These are phyloP conservation scores for Tuber aestivum DNA, from an alignment of 495 filamentous ascomycete species.

Conservation along the genomic window DNA sequence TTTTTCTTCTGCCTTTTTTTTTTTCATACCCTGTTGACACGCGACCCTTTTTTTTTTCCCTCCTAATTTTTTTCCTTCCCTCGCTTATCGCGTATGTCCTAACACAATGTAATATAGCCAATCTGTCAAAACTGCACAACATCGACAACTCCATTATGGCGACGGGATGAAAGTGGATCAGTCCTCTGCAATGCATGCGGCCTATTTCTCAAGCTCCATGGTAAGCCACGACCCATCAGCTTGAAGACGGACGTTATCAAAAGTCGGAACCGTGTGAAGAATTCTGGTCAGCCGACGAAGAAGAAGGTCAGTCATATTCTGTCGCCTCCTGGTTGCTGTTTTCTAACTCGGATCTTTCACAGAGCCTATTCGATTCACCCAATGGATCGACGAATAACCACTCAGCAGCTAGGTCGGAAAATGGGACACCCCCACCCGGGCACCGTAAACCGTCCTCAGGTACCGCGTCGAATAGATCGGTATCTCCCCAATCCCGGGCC, in stretches of 20 bases:
- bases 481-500: constrained; percentile 82
- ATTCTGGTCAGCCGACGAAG: constrained; percentile 72
- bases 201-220: constrained; percentile 93
- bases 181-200: constrained; percentile 99
- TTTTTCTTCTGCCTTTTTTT: constrained; percentile 25
- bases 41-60: constrained; percentile 22
- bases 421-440: constrained; percentile 51
- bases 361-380: constrained; percentile 53
- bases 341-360: constrained; percentile 18
- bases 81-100: constrained; percentile 25
- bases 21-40: constrained; percentile 22
- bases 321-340: constrained; percentile 13
- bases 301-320: constrained; percentile 64
- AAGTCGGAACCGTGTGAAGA: constrained; percentile 96
- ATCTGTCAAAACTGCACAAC: constrained; percentile 96
- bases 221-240: constrained; percentile 83
- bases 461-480: constrained; percentile 67
- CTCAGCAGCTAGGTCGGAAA: constrained; percentile 53
- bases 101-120: constrained; percentile 59
- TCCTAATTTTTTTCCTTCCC: not conserved
- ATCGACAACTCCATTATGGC: constrained; percentile 93
- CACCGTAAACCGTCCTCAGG: constrained; percentile 60
- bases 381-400: constrained; percentile 43
- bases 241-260: constrained; percentile 99
- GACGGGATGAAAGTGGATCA: constrained; percentile 87